Evolutionary conservation across 2,329 filamentous ascomycete genomes (phyloP).

Genomic region (Colletotrichum agaves): DNA sequence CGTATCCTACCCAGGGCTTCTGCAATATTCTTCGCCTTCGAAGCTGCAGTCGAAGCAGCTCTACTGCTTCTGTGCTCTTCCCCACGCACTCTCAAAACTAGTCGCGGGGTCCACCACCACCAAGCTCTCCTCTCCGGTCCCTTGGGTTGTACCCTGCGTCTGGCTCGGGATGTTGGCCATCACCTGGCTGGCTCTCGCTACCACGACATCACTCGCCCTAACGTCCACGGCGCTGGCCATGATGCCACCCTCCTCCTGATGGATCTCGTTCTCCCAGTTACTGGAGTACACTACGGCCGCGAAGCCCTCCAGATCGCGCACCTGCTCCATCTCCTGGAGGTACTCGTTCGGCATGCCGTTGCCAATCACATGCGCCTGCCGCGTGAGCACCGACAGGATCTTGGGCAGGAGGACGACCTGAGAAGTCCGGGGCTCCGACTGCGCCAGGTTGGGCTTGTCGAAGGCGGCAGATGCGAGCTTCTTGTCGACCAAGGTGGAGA

Average conservation of each 20-base stretch:
- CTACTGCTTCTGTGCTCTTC: conserved; percentile 60
- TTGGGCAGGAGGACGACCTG: conserved; percentile 82
- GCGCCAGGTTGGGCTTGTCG: conserved; percentile 60
- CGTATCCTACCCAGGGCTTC: neutral
- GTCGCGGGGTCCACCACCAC: conserved; percentile 62
- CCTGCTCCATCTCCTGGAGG: conserved; percentile 78
- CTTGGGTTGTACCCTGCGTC: conserved; percentile 40
- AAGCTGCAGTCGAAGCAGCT: neutral
- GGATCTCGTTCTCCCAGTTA: conserved; percentile 79
- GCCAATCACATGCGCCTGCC: conserved; percentile 91
- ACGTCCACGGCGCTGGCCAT: conserved; percentile 52
- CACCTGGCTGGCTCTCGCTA: conserved; percentile 34
- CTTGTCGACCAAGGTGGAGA: conserved; percentile 83
- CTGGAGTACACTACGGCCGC: conserved; percentile 88
- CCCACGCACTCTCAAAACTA: conserved; percentile 77
- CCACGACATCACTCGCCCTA: conserved; percentile 41
- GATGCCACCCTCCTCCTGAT: conserved; percentile 53
- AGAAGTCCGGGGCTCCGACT: conserved; percentile 48
- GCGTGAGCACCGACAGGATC: conserved; percentile 87
- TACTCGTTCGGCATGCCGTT: conserved; percentile 79
- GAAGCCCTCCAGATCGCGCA: conserved; percentile 82
- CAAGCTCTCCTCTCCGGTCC: conserved; percentile 59
- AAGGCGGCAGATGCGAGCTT: conserved; percentile 85
- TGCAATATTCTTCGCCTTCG: neutral
- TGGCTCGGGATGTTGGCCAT: conserved; percentile 35